Conservation (phyloP, 2,329 filamentous ascomycete genomes). For the Bertia moriformis region DNA sequence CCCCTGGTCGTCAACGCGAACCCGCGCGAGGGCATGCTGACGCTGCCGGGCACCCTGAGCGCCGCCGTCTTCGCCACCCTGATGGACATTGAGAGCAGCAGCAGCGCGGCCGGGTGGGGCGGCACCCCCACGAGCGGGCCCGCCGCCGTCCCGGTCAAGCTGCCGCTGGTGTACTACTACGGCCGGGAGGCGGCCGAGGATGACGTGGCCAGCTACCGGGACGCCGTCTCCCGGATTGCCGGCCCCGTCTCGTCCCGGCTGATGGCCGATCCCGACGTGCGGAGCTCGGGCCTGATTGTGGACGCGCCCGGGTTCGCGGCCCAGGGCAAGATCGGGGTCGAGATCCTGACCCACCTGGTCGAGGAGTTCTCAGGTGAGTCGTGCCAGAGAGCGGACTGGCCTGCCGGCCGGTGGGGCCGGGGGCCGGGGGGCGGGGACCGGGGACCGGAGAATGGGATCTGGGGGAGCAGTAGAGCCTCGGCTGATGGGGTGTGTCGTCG, state of each 20-base stretch:
- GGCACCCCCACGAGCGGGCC: constrained; percentile 82
- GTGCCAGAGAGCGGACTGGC: too few relatives aligned
- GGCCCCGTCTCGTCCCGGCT: constrained; percentile 65
- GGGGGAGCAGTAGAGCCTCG: too few relatives aligned
- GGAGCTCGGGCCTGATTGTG: constrained; percentile 66
- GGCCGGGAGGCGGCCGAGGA: constrained; percentile 62
- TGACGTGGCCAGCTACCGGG: constrained; percentile 57
- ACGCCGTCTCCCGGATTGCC: constrained; percentile 62
- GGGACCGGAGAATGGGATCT: too few relatives aligned
- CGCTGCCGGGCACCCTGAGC: constrained; percentile 67
- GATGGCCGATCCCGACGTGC: constrained; percentile 59
- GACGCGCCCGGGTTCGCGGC: constrained; percentile 65
- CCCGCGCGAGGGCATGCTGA: constrained; percentile 64
- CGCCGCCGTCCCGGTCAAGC: constrained; percentile 74
- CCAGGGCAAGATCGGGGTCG: constrained; percentile 52
- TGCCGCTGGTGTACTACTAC: constrained; percentile 82
- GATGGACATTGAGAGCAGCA: constrained; percentile 58
- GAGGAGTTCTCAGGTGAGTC: constrained; percentile 50
- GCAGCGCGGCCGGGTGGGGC: constrained; percentile 81
- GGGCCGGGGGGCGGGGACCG: too few relatives aligned
- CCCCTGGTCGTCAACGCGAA: constrained; percentile 77
- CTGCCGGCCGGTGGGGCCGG: too few relatives aligned
- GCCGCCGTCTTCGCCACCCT: constrained; percentile 77
- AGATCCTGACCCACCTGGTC: constrained; percentile 68
- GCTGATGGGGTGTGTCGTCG: too few relatives aligned